Conservation (phyloP, 768 basidiomycete genomes). For the Hygrophoropsis aurantiaca region DNA sequence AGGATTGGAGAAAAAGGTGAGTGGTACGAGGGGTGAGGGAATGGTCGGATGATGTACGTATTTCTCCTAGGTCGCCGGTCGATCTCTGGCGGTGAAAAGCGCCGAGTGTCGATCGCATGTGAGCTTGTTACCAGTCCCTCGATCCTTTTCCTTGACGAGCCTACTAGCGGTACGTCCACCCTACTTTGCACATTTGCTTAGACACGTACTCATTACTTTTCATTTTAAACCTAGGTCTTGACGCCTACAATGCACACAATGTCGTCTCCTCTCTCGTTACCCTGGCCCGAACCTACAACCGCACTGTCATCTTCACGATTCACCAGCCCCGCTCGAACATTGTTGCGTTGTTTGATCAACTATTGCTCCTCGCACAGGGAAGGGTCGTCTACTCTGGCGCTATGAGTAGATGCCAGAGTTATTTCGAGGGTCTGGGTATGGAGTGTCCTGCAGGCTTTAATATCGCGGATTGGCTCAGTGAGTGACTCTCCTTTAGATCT, state of each 20-base stretch:
- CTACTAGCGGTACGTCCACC: slow-evolving; percentile 72
- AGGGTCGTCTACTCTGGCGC: slow-evolving; percentile 85
- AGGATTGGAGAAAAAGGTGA: slow-evolving; percentile 85
- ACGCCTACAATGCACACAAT: slow-evolving; percentile 94
- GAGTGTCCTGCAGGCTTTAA: slow-evolving; percentile 94
- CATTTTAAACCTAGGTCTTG: slow-evolving; percentile 61
- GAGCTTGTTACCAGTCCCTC: slow-evolving; percentile 97
- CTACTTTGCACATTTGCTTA: slow-evolving; percentile 51
- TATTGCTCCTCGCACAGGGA: slow-evolving; percentile 83
- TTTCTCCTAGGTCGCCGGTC: slow-evolving; percentile 67
- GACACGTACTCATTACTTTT: slow-evolving; percentile 89
- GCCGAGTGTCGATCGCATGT: slow-evolving; percentile 95
- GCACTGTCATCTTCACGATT: slow-evolving; percentile 96
- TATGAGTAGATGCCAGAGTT: slow-evolving; percentile 69
- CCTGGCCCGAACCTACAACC: slow-evolving; percentile 84
- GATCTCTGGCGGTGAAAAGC: slow-evolving; percentile 97
- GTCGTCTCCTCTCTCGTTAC: slow-evolving; percentile 88
- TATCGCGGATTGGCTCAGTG: slow-evolving; percentile 94
- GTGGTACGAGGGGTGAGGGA: slow-evolving; percentile 19
- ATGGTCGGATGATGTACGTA: background rate
- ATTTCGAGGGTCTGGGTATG: slow-evolving; percentile 76
- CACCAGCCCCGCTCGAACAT: slow-evolving; percentile 99
- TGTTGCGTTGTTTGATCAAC: slow-evolving; percentile 91
- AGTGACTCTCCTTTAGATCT: slow-evolving; percentile 30
- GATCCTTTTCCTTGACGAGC: slow-evolving; percentile 95